Percentiles rank a stretch among this genome's conserved stretches.
phyloP scores from a whole-genome alignment of 2,329 filamentous ascomycete genomes.

The Aspergillus jensenii region DNA sequence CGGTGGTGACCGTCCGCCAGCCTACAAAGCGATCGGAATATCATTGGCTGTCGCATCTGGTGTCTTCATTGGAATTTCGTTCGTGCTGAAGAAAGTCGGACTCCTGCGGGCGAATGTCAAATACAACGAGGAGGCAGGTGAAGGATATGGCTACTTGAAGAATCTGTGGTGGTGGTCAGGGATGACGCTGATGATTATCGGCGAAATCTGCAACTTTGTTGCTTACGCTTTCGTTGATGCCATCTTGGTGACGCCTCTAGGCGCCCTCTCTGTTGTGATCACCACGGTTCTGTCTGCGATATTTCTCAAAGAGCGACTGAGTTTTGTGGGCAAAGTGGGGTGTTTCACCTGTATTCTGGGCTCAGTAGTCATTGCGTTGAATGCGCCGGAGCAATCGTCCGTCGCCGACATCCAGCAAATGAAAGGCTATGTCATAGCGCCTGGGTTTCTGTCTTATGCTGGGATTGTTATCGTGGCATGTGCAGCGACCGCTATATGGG shows the following conservation, averaged over 20 bases:
- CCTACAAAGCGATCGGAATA: constrained; percentile 85
- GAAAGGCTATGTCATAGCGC: constrained; percentile 80
- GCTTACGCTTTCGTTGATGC: constrained; percentile 97
- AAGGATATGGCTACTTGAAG: constrained; percentile 96
- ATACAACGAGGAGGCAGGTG: constrained; percentile 92
- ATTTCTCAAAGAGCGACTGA: constrained; percentile 92
- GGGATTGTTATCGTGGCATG: constrained; percentile 78
- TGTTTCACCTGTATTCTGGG: constrained; percentile 95
- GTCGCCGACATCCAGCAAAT: constrained; percentile 89
- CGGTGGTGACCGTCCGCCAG: constrained; percentile 46
- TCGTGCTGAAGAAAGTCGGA: constrained; percentile 92
- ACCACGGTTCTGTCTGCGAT: constrained; percentile 89
- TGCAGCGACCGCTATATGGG: constrained; percentile 71
- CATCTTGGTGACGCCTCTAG: constrained; percentile 89
- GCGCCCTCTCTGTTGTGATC: constrained; percentile 87
- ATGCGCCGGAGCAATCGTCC: constrained; percentile 82
- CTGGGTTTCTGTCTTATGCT: constrained; percentile 81
- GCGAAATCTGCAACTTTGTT: constrained; percentile 95
- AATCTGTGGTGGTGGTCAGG: constrained; percentile 93
- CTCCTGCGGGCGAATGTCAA: constrained; percentile 91
- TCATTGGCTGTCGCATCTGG: constrained; percentile 82
- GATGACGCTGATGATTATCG: constrained; percentile 95
- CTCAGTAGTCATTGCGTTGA: constrained; percentile 89
- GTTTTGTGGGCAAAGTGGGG: constrained; percentile 92
- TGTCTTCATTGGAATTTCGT: constrained; percentile 89